Evolutionary conservation across 306 rosid genomes (phyloP), one percentile per base, ranked within the genome.

Genomic region (Abrus pulchellus): DNA sequence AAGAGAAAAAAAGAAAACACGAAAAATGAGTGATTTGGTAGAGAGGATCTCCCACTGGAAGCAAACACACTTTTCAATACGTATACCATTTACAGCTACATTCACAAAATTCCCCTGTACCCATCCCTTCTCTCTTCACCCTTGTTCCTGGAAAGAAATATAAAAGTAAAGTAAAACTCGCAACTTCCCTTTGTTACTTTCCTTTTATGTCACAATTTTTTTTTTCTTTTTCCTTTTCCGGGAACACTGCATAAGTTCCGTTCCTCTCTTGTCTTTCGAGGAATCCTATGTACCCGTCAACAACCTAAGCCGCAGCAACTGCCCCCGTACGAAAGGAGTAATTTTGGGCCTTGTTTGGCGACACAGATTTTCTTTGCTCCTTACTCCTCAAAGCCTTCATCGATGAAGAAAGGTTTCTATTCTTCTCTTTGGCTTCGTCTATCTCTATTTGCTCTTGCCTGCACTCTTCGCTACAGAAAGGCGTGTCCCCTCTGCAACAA

Each of bases 391-490:
- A 28, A 7, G 93, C 93, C 68, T 90, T 93, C 92, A 90, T 57
- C 3, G 99, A 89, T 10, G 94, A 86, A 20, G 93, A 85, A 14
- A 87, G 77, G 14, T 67, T 93, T 86, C 68, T 48, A 7, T 93
- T 90, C 86, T 91, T 91, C 90, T 93, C 99, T 2, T 86, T 87
- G 0, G 83, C 80, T 83, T 95, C 98, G n/a, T 95, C 98, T 6
- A 38, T 83, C 36, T 90, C 94, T 30, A 95, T 95, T 66, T 93
- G 98, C 57, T 90, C 92, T 38, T 83, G 80, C 78, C 99, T 91
- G 78, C 99, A 95, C 82, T 93, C 97, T 72, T 90, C 94, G 47
- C 98, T 95, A 57, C 99, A 95, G 69, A 95, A 95, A 2, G 99
- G 99, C 0, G 93, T 95, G 41, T 95, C 98, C 6, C 99, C 99